These are phyloP conservation scores for Syzygium aqueum DNA, from an alignment of 345 rosid species.

Conservation along the genomic window DNA sequence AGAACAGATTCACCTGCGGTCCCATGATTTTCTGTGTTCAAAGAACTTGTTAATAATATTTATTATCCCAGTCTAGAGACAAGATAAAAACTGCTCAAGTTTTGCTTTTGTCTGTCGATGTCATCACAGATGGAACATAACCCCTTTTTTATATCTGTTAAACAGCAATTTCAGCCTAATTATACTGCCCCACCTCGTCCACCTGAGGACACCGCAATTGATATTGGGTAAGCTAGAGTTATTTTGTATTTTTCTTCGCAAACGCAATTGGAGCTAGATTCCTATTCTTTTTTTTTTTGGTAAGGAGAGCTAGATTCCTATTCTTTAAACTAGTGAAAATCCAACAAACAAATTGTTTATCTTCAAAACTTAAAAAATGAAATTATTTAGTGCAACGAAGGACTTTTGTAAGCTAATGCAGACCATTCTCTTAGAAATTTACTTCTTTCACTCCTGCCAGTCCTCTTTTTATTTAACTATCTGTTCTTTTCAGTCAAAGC, in stretches of 20 bases:
- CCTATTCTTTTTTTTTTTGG: neutral
- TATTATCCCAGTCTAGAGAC: neutral
- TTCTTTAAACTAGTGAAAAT: neutral
- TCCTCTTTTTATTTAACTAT: neutral
- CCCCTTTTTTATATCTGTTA: constrained; percentile 6
- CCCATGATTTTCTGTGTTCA: neutral
- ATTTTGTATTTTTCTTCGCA: neutral
- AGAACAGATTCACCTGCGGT: neutral
- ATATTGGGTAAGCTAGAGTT: constrained; percentile 57
- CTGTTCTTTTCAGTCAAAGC: constrained; percentile 49
- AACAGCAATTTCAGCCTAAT: constrained; percentile 71
- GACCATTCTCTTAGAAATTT: neutral
- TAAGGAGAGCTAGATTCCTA: neutral
- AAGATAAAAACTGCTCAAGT: neutral
- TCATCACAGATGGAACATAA: neutral
- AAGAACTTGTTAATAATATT: neutral
- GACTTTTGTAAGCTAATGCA: neutral
- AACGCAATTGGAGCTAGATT: neutral
- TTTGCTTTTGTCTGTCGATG: neutral
- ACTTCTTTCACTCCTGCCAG: neutral
- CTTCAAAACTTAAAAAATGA: neutral
- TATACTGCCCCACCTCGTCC: constrained; percentile 73
- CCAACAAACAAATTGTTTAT: neutral
- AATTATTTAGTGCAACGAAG: neutral
- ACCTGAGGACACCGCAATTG: constrained; percentile 71